Percentiles rank a stretch among this genome's conserved stretches.
Evolutionary conservation across 1,284 basidiomycete genomes (phyloP).

Genomic region (Exobasidium cylindrosporum): DNA sequence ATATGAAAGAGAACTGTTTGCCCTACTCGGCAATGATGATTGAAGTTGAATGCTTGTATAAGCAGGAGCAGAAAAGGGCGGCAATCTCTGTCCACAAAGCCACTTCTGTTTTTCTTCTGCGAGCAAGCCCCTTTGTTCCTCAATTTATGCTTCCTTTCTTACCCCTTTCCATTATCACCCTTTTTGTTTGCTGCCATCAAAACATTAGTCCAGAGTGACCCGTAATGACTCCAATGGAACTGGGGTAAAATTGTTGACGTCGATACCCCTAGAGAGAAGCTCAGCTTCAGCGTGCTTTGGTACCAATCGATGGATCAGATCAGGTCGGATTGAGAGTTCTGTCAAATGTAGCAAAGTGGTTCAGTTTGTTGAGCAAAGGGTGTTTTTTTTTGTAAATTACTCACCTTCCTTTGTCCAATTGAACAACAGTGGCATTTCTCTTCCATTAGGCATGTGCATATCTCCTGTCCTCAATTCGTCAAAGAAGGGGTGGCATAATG

Average conservation of each 20-base stretch:
- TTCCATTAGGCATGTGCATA: constrained; percentile 91
- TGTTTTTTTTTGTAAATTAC: constrained; percentile 45
- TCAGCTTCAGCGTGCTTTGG: constrained; percentile 84
- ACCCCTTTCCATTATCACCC: too few relatives aligned
- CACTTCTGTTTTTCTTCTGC: too few relatives aligned
- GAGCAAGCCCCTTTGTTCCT: too few relatives aligned
- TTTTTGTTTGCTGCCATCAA: too few relatives aligned
- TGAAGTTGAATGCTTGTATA: too few relatives aligned
- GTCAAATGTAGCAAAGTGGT: constrained; percentile 18
- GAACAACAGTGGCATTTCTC: constrained; percentile 89
- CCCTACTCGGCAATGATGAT: too few relatives aligned
- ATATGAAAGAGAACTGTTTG: too few relatives aligned
- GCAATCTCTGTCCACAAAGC: too few relatives aligned
- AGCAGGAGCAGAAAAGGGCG: too few relatives aligned
- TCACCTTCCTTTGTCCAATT: constrained; percentile 92
- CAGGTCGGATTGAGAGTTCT: constrained; percentile 94
- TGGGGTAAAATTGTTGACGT: constrained; percentile 74
- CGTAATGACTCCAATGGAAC: constrained; percentile 54
- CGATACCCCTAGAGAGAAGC: constrained; percentile 79
- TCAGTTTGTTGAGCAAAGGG: background rate
- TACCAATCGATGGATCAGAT: constrained; percentile 84
- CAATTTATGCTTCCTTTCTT: too few relatives aligned
- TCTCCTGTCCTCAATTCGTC: constrained; percentile 81
- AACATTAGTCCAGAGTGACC: constrained; percentile 51
- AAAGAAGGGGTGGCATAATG: constrained; percentile 83